Evolutionary conservation across 2,329 filamentous ascomycete genomes (phyloP).

Genomic region (Rugonectria rugulosa): DNA sequence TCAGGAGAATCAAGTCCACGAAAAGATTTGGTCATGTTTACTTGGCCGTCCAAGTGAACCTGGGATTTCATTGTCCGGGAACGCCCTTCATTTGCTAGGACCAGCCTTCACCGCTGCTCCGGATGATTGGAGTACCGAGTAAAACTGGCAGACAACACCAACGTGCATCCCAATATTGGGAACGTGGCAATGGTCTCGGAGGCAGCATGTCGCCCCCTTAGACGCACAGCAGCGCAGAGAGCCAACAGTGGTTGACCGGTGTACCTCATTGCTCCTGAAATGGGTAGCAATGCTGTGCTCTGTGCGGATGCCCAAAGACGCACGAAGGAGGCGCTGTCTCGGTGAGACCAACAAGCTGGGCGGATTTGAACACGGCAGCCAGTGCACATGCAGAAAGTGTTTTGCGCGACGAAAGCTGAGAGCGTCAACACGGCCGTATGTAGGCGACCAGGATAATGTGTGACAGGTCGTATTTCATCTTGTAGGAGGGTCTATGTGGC

Average conservation of each 20-base stretch:
- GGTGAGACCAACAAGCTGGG: background rate
- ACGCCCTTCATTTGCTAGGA: background rate
- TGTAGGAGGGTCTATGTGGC: background rate
- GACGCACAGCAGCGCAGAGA: background rate
- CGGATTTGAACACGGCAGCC: background rate
- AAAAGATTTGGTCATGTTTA: background rate
- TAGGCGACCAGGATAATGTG: background rate
- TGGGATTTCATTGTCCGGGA: conserved; percentile 2
- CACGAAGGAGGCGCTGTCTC: background rate
- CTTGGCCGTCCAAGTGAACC: background rate
- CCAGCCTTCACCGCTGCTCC: conserved; percentile 12
- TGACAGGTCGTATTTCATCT: background rate
- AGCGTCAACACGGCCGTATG: background rate
- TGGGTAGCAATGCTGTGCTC: background rate
- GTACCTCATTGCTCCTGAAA: background rate
- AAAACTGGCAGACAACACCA: conserved; percentile 7
- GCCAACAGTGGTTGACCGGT: background rate
- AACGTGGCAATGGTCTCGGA: conserved; percentile 14
- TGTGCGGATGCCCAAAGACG: background rate
- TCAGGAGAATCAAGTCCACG: background rate
- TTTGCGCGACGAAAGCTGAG: background rate
- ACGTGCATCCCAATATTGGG: background rate
- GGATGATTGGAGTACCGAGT: background rate
- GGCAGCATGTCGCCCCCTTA: background rate
- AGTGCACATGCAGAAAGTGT: background rate